These are phyloP conservation scores for Gossypium turneri DNA, from an alignment of 345 rosid genomes.

Conservation along the genomic window DNA sequence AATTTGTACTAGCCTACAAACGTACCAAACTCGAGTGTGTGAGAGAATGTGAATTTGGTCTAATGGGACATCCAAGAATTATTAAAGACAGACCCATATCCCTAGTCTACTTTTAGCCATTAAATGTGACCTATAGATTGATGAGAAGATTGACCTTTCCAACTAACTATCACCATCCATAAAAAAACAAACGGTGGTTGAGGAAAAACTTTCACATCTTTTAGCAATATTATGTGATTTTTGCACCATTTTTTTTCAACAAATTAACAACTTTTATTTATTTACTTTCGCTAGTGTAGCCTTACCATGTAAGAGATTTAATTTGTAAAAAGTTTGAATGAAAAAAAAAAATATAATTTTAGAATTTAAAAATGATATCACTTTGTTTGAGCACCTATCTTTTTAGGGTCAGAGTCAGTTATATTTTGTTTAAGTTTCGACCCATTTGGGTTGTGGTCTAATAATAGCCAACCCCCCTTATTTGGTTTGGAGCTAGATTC, in stretches of 20 bases:
- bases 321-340: background rate
- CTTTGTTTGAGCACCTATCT: no score
- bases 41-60: no score
- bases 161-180: background rate
- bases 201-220: background rate
- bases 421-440: no score
- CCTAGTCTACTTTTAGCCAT: background rate
- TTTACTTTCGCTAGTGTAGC: background rate
- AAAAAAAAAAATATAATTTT: no score
- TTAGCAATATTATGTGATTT: background rate
- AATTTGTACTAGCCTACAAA: no score
- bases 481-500: no score
- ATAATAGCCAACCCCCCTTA: no score
- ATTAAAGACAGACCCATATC: background rate
- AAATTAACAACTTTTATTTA: background rate
- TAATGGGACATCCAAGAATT: background rate
- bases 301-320: no score
- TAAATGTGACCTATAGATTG: background rate
- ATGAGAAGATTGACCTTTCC: slow-evolving; percentile 5
- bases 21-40: no score
- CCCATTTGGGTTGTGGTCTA: no score
- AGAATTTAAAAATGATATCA: no score
- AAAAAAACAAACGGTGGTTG: background rate
- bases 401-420: no score
- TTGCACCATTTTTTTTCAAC: background rate